These are phyloP conservation scores for Emmonsia crescens DNA, from an alignment of 2,329 filamentous ascomycete species.

Conservation along the genomic window DNA sequence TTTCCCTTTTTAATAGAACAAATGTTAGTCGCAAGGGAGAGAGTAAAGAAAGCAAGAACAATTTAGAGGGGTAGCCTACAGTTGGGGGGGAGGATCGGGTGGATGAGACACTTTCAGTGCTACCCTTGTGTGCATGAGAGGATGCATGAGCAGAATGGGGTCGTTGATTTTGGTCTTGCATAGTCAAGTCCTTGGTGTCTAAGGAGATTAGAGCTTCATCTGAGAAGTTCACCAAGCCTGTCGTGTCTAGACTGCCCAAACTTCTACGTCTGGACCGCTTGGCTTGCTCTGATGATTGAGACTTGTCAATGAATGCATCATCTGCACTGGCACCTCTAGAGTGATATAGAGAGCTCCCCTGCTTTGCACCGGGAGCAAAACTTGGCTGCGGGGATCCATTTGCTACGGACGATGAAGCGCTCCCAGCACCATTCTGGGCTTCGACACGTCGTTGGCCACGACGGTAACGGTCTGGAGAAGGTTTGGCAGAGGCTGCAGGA, in stretches of 20 bases:
- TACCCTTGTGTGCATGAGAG: constrained; percentile 40
- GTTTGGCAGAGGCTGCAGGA: constrained; percentile 49
- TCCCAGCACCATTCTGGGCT: not conserved
- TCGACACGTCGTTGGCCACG: constrained; percentile 49
- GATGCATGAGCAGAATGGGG: constrained; percentile 2
- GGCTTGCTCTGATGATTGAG: constrained; percentile 53
- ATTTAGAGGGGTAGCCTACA: constrained; percentile 43
- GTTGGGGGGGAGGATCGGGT: constrained; percentile 49
- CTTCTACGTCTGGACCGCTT: constrained; percentile 75
- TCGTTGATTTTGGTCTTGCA: constrained; percentile 16
- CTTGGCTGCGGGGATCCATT: constrained; percentile 20
- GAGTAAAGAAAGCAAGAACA: not conserved
- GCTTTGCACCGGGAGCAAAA: not conserved
- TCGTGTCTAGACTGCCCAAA: constrained; percentile 55
- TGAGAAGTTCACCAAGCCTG: constrained; percentile 27
- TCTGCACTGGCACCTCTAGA: constrained; percentile 54
- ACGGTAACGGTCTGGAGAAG: constrained; percentile 74
- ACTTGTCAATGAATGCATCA: constrained; percentile 46
- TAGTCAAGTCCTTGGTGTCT: constrained; percentile 22
- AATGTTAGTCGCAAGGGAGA: not conserved
- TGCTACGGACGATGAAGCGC: not conserved
- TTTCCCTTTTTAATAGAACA: not conserved
- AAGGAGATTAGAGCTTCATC: constrained; percentile 20
- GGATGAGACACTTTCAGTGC: constrained; percentile 52
- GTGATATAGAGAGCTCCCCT: constrained; percentile 35